Evolutionary conservation across 176 grass and related monocot species (phyloP), one percentile per base, ranked within the genome.

Genomic region (Panicum miliaceum): DNA sequence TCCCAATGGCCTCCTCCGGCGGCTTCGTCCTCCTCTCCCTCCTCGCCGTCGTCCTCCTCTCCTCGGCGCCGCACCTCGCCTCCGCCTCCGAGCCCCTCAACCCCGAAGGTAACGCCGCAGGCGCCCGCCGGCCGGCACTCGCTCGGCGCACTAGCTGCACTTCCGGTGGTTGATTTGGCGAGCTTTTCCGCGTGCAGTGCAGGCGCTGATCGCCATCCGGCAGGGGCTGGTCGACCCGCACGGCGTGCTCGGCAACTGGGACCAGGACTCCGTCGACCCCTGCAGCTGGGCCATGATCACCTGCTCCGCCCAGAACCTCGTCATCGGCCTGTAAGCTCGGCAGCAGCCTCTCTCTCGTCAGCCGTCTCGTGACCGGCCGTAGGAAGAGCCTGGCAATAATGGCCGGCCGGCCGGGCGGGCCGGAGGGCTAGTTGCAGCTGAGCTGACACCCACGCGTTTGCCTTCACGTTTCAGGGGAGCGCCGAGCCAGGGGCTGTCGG

Each of bases 211-310:
- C 79, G 91, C 89, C 50, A 92, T 98, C 22, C 79, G 84, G 86
- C 90, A 85, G 59, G 85, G 75, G 32, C 66, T 98, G 86, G 86
- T 88, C 66, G 96, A 98, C 63, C 85, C 96, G 25, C 96, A 93
- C 81, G 96, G 91, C 16, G 96, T 95, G 76, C 87, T 98, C 35
- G 76, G 75, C 71, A 95, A 95, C 82, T 98, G 96, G 96, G 96
- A 98, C 80, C 91, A 91, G 69, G 87, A 95, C 87, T 98, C 93
- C 40, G 93, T 95, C 75, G 96, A 98, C 90, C 96, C 96, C 18
- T 98, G 96, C 66, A 98, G 96, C 89, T 98, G 96, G 96, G 93
- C 96, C 54, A 98, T 98, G 96, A 83, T 98, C 83, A 98, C 96
- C 85, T 98, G 96, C 84, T 95, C 93, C 82, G 57, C 96, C 3